Conservation (phyloP, 2,329 filamentous ascomycete genomes). For the Aspergillus tamarii region DNA sequence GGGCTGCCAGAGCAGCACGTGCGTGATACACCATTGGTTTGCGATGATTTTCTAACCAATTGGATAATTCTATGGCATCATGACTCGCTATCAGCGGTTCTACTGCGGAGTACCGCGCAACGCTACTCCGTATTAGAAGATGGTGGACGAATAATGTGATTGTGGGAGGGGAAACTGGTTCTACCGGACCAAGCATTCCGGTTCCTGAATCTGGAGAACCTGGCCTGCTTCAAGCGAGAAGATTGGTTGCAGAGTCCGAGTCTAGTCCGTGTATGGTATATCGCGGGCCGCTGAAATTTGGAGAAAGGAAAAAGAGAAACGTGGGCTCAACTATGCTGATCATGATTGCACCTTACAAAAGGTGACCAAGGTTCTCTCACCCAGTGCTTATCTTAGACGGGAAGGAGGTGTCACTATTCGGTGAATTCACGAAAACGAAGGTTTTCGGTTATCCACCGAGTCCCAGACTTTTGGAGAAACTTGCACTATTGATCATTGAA, state of each 20-base stretch:
- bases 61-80: background rate
- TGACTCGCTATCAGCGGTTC: background rate
- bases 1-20: constrained; percentile 9
- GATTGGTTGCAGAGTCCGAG: constrained; percentile 16
- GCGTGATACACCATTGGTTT: constrained; percentile 6
- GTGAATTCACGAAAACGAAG: background rate
- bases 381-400: background rate
- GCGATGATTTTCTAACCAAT: background rate
- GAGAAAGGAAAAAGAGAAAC: background rate
- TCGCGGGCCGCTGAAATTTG: constrained; percentile 18
- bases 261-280: constrained; percentile 19
- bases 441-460: background rate
- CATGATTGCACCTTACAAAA: background rate
- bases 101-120: background rate
- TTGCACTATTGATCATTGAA: constrained; percentile 5
- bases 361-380: background rate
- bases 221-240: background rate
- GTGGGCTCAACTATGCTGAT: background rate
- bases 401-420: constrained; percentile 7
- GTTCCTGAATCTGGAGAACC: constrained; percentile 5
- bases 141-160: background rate
- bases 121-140: background rate
- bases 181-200: background rate
- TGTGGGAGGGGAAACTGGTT: background rate
- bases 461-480: constrained; percentile 4